Percentiles rank a stretch among this genome's conserved stretches.
phyloP scores from a whole-genome alignment of 176 grass and related monocot species.

The Triticum turgidum region DNA sequence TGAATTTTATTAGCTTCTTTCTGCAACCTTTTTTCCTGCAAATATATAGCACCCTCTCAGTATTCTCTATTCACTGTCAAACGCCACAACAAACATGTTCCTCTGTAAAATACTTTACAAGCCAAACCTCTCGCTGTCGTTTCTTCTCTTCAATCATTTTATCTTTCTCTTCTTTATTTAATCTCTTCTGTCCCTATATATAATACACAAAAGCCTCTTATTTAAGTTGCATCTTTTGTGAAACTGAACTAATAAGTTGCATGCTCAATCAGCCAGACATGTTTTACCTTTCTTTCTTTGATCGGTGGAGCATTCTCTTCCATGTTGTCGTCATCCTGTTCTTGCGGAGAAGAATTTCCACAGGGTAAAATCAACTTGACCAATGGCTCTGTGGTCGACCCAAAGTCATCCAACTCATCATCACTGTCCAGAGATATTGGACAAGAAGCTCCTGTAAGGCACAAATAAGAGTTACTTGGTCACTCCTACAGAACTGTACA shows the following conservation, averaged over 20 bases:
- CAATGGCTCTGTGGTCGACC: not conserved
- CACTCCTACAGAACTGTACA: not conserved
- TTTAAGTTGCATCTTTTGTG: not conserved
- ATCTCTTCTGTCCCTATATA: constrained; percentile 49
- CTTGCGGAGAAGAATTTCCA: constrained; percentile 14
- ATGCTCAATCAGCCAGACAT: constrained; percentile 29
- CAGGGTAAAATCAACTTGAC: constrained; percentile 4
- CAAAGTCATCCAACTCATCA: constrained; percentile 34
- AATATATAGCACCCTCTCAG: constrained; percentile 13
- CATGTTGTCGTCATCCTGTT: constrained; percentile 32
- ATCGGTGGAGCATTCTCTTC: constrained; percentile 42
- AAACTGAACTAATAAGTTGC: not conserved
- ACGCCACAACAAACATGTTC: not conserved
- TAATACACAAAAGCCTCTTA: constrained; percentile 5
- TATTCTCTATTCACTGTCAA: not conserved
- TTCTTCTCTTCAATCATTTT: constrained; percentile 62
- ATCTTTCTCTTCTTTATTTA: constrained; percentile 69
- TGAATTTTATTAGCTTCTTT: constrained; percentile 67
- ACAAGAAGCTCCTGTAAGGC: constrained; percentile 39
- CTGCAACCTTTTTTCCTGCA: constrained; percentile 57
- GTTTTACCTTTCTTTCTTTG: constrained; percentile 52
- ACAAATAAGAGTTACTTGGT: not conserved
- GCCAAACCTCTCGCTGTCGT: constrained; percentile 42
- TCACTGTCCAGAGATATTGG: constrained; percentile 66
- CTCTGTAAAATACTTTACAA: constrained; percentile 18